Evolutionary conservation across 1,284 basidiomycete genomes (phyloP).

Genomic region (Puccinia coronata): DNA sequence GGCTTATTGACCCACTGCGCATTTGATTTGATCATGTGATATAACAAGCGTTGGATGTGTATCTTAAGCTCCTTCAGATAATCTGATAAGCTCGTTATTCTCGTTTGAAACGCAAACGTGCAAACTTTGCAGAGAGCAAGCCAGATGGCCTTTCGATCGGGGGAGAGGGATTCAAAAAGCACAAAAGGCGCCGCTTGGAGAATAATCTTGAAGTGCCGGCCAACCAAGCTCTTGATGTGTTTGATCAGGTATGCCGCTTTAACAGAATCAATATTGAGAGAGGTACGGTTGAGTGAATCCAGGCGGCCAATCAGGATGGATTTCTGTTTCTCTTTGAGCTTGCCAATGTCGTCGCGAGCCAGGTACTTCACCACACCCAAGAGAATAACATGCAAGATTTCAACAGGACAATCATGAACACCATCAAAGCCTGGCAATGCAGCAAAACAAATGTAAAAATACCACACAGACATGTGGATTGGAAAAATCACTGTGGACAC

Average conservation of each 20-base stretch:
- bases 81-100: conserved; percentile 57
- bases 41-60: conserved; percentile 58
- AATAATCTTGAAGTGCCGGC: conserved; percentile 59
- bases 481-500: no score
- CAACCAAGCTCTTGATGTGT: conserved; percentile 58
- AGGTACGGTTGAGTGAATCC: not conserved
- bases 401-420: conserved; percentile 54
- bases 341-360: conserved; percentile 53
- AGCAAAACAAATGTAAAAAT: not conserved
- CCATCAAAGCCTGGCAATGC: not conserved
- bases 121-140: conserved; percentile 57
- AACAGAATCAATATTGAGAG: not conserved
- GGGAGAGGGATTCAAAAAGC: conserved; percentile 56
- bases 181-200: conserved; percentile 60
- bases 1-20: conserved; percentile 61
- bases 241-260: conserved; percentile 54
- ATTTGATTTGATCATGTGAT: conserved; percentile 56
- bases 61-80: conserved; percentile 56
- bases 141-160: conserved; percentile 56
- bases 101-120: conserved; percentile 60
- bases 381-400: conserved; percentile 60
- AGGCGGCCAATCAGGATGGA: not conserved
- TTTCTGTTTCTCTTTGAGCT: not conserved
- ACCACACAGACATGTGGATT: not conserved
- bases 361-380: conserved; percentile 61